Evolutionary conservation across 495 filamentous ascomycete genomes (phyloP).

Genomic region (Aspergillus olivimuriae): DNA sequence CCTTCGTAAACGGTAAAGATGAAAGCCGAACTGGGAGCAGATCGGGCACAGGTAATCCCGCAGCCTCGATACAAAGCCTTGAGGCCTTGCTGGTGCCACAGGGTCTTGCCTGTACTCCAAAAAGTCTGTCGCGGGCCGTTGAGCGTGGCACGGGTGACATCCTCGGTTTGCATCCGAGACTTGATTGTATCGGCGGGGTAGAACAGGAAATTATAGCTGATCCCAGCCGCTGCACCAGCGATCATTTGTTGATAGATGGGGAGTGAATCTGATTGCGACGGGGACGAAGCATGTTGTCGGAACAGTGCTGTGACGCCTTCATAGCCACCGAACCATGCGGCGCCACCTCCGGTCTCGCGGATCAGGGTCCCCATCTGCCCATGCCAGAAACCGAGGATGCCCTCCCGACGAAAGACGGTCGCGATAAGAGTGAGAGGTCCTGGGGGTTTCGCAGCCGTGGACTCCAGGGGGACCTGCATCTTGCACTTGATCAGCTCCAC

Average conservation of each 20-base stretch:
- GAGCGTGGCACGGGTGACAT: slow-evolving; percentile 40
- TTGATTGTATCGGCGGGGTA: slow-evolving; percentile 98
- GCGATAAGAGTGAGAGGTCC: slow-evolving; percentile 59
- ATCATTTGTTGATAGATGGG: slow-evolving; percentile 73
- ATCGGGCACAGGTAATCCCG: slow-evolving; percentile 81
- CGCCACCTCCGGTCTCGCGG: slow-evolving; percentile 85
- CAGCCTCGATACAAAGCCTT: slow-evolving; percentile 88
- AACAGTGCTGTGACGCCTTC: slow-evolving; percentile 72
- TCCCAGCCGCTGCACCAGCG: slow-evolving; percentile 84
- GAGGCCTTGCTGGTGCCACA: slow-evolving; percentile 79
- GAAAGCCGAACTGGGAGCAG: slow-evolving; percentile 90
- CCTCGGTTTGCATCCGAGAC: slow-evolving; percentile 88
- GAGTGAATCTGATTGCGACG: slow-evolving; percentile 10
- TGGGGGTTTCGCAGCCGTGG: slow-evolving; percentile 31
- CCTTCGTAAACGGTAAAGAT: slow-evolving; percentile 93
- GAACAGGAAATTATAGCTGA: slow-evolving; percentile 93
- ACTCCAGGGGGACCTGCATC: slow-evolving; percentile 70
- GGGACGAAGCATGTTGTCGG: slow-evolving; percentile 30
- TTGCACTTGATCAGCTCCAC: slow-evolving; percentile 98
- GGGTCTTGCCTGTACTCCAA: slow-evolving; percentile 52
- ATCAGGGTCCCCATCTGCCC: slow-evolving; percentile 91
- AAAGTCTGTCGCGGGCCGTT: slow-evolving; percentile 53
- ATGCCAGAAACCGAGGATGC: slow-evolving; percentile 84
- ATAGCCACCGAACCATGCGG: slow-evolving; percentile 93
- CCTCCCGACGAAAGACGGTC: slow-evolving; percentile 73